Evolutionary conservation across 1,284 basidiomycete species (phyloP), one percentile per base, ranked within the genome.

Genomic region (Waitea zeae): DNA sequence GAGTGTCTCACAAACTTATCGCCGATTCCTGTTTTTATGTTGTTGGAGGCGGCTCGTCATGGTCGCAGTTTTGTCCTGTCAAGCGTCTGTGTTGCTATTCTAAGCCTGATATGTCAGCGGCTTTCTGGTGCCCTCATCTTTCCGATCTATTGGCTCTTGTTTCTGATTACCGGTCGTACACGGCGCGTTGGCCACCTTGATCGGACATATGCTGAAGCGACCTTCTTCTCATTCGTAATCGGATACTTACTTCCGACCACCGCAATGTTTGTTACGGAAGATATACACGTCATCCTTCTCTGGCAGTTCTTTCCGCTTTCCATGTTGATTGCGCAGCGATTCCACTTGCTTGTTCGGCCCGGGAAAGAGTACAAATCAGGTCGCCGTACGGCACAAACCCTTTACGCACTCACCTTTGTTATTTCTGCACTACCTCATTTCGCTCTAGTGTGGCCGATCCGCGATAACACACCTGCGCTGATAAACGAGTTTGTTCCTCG

Each of bases 261-360:
- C 5, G 35, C 41, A 14, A 49, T 46, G 33, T 53, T 67, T 51
- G 13, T 59, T 38, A 12, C 44, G 20, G 31, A 42, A 20, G 50
- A 52, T 30, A 49, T 59, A 3, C 35, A 37, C 15, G 43, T 61
- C 36, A 67, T 58, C 9, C 56, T 54, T 3, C 40, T 56, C 20
- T 67, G 63, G 64, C 64, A 67, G 36, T 38, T 48, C 12, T 63
- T 59, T 38, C 64, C 64, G 3, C n/a, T 57, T 17, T 50, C 47
- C 38, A 45, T 58, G 27, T 49, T 48, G 27, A 3, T 58, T 13
- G 49, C 54, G 5, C 44, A 53, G 30, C 3, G 12, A 2, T 22
- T 34, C 11, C 39, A 46, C 31, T 34, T 42, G n/a, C n/a, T n/a
- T n/a, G n/a, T n/a, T n/a, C n/a, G n/a, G n/a, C n/a, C n/a, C n/a